Evolutionary conservation across 1,284 basidiomycete genomes (phyloP).

Genomic region (Abortiporus biennis): DNA sequence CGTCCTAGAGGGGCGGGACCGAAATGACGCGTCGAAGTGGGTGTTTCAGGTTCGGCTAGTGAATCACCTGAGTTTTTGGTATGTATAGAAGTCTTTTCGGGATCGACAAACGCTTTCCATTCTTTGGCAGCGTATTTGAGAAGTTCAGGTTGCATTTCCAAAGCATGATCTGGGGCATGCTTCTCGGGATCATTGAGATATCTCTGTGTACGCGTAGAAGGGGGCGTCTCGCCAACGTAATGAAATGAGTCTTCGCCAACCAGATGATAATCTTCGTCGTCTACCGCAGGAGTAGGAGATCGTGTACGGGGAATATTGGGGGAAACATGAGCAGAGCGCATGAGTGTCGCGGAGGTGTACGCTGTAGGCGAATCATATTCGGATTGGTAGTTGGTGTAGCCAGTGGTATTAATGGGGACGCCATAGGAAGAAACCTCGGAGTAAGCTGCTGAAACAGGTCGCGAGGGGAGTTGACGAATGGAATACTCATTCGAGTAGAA

Average conservation of each 20-base stretch:
- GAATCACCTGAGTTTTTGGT: conserved; percentile 8
- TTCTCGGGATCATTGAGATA: conserved; percentile 18
- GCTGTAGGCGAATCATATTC: conserved; percentile 23
- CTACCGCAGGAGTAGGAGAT: conserved; percentile 65
- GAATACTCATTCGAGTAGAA: neutral
- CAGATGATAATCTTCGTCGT: conserved; percentile 62
- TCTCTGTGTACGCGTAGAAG: conserved; percentile 13
- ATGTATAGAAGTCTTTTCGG: conserved; percentile 19
- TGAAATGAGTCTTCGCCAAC: conserved; percentile 48
- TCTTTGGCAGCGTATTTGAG: neutral
- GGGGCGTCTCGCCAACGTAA: conserved; percentile 35
- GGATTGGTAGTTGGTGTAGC: conserved; percentile 7
- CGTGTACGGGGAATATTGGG: conserved; percentile 59
- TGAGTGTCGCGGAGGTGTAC: conserved; percentile 54
- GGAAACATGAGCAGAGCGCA: conserved; percentile 43
- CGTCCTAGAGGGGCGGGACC: conserved; percentile 82
- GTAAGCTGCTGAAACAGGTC: conserved; percentile 12
- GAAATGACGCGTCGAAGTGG: conserved; percentile 72
- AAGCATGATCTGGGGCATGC: conserved; percentile 2
- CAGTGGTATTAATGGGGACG: conserved; percentile 4
- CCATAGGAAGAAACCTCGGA: conserved; percentile 4
- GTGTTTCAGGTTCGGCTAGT: conserved; percentile 27
- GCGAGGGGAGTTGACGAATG: conserved; percentile 5
- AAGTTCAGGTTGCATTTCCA: conserved; percentile 7
- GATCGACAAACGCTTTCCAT: conserved; percentile 7